A percentile compares a stretch with the other conserved stretches of the same genome.
Evolutionary conservation across 2,329 filamentous ascomycete genomes (phyloP).

Genomic region (Raffaelea arxii): DNA sequence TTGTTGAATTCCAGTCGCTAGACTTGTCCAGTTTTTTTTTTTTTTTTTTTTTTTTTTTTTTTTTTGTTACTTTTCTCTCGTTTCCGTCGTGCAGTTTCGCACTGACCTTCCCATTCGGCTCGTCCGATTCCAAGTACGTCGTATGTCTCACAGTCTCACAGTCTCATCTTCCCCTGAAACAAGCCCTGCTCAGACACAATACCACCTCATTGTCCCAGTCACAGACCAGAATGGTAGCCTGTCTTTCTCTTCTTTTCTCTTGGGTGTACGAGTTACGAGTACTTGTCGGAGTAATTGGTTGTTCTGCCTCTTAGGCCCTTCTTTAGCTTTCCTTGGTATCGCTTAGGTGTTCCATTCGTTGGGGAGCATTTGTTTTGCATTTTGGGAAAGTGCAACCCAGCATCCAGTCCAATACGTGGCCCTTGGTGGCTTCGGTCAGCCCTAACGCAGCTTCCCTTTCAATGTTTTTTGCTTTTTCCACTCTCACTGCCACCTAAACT

Average conservation of each 20-base stretch:
- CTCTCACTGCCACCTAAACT: too few species aligned
- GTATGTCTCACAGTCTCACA: neutral
- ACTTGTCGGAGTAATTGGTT: too few species aligned
- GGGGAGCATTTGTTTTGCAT: neutral
- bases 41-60: conserved; percentile 10
- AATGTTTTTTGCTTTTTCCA: too few species aligned
- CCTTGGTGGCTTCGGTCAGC: neutral
- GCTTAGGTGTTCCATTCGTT: neutral
- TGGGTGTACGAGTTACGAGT: too few species aligned
- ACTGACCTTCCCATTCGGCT: neutral
- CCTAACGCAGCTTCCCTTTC: neutral
- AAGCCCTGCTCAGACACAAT: too few species aligned
- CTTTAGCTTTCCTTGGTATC: neutral
- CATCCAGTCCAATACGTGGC: neutral
- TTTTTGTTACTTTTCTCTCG: conserved; percentile 12
- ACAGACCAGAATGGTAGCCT: too few species aligned
- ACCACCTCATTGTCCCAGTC: too few species aligned
- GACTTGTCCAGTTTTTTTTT: neutral
- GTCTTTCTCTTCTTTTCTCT: neutral
- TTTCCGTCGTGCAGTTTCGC: neutral
- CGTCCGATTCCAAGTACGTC: neutral
- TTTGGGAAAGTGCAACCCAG: neutral
- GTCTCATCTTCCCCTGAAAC: neutral
- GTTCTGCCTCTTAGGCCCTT: too few species aligned
- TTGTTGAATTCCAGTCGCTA: too few species aligned